Evolutionary conservation across 2,329 filamentous ascomycete species (phyloP).

Genomic region (Aquanectria penicillioides): DNA sequence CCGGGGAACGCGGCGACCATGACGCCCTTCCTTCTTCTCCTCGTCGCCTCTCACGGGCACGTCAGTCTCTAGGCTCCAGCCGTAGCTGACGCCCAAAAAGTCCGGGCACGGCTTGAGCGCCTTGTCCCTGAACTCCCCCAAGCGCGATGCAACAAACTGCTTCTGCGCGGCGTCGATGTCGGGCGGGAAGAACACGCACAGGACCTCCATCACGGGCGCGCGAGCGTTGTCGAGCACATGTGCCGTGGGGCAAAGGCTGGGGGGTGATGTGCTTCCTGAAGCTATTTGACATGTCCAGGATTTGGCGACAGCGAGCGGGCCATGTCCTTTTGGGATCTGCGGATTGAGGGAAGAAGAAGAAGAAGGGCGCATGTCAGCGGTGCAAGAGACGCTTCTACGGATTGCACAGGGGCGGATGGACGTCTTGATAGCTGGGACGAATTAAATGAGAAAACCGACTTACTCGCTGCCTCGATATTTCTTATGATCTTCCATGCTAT

Average conservation of each 20-base stretch:
- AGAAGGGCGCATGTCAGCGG: too few relatives aligned
- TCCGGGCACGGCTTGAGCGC: slow-evolving; percentile 14
- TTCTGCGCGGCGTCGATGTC: slow-evolving; percentile 10
- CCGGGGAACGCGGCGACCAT: slow-evolving; percentile 44
- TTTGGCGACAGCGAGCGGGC: too few relatives aligned
- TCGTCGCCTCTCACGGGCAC: slow-evolving; percentile 42
- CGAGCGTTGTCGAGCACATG: slow-evolving; percentile 11
- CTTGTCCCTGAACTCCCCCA: slow-evolving; percentile 20
- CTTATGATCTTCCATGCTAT: not conserved
- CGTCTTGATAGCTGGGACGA: too few relatives aligned
- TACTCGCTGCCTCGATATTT: not conserved
- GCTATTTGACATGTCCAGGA: not conserved
- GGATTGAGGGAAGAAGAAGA: not conserved
- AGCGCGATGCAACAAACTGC: not conserved
- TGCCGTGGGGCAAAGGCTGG: not conserved
- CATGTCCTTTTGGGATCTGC: not conserved
- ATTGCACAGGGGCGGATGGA: too few relatives aligned
- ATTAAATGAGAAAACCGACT: not conserved
- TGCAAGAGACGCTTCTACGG: too few relatives aligned
- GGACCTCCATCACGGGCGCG: slow-evolving; percentile 19
- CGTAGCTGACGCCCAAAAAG: slow-evolving; percentile 16
- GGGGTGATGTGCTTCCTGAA: not conserved
- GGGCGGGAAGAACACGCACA: slow-evolving; percentile 23
- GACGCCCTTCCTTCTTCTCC: slow-evolving; percentile 34
- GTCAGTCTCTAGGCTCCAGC: slow-evolving; percentile 47